Evolutionary conservation across 2,329 filamentous ascomycete genomes (phyloP), one percentile per base, ranked within the genome.

Genomic region (Ophiostoma sp.): DNA sequence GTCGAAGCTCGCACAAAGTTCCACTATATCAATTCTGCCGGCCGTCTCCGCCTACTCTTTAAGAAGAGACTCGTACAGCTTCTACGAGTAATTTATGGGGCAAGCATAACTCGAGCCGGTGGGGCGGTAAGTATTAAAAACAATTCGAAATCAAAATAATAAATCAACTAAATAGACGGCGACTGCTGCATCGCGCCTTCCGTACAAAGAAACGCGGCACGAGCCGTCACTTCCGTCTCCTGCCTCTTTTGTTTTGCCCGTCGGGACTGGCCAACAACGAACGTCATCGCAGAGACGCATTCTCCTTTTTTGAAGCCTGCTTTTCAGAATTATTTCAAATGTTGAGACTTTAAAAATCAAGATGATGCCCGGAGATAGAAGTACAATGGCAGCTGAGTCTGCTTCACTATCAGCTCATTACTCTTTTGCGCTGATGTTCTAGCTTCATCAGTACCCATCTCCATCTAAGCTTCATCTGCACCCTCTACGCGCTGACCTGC

Each of bases 171-270:
- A 57, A 57, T 27, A 13, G n/a, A 27, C 52, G 2, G n/a, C 52
- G n/a, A 57, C 52, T 15, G n/a, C 52, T 57, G 60, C 15, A 64
- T 65, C 62, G 62, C 17, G 60, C 35, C 35, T 36, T 39, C 20
- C 35, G 35, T 65, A 65, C 60, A 65, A 65, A 65, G 62, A 65
- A n/a, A 65, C 62, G 31, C 35, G 62, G 62, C 62, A 65, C 62
- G 62, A 65, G 7, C 62, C 62, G 62, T n/a, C 17, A 33, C 60
- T 35, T 33, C 54, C 52, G n/a, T 62, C 60, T 36, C 31, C 27
- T 64, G 33, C 60, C 31, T 35, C 2, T 35, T 33, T 27, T 31
- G 57, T 20, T 33, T 27, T 31, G 57, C 10, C 20, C 52, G n/a
- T 11, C 52, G 52, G 11, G 20, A 41, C 57, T 23, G 31, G 10